Evolutionary conservation across 1,139 yeast genomes (phyloP), one percentile per base, ranked within the genome.

Genomic region (Hyphopichia buzzinii): DNA sequence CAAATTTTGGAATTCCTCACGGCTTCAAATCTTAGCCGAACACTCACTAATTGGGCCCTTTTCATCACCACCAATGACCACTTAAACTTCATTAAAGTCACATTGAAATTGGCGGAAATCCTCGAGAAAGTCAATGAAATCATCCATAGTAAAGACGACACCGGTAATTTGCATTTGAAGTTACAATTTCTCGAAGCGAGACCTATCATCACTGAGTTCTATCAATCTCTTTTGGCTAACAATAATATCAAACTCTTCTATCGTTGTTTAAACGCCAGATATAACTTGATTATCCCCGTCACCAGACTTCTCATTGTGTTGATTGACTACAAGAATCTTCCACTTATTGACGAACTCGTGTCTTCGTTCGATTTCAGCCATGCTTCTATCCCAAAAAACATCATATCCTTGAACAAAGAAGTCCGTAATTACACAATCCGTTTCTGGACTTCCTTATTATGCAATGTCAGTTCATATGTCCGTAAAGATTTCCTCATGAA

Each of bases 281-380:
- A 84, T 0, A 65, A 77, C 1, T 62, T 79, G 8, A 78, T 92
- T 1, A 79, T 75, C 38, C 84, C 95, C 0, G 72, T 76, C 1
- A 53, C 88, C 21, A 57, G 73, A 30, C 50, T 89, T 13, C 57
- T 90, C 47, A 65, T 64, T 17, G 72, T 75, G 36, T 64, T 85
- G 21, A 66, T 79, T 11, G 48, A 55, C 1, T 84, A 70, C 50
- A 65, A 69, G 34, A 62, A 72, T 11, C 80, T 83, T 1, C 54
- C 66, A 2, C 55, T 75, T 35, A 62, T 79, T 1, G 82, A 77
- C 38, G 81, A 77, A 16, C 72, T 89, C 26, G 55, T 81, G 32
- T 77, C 82, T 22, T 57, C 72, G 23, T 83, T 90, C 52, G 96
- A 90, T 59, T 67, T 88, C 37, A 65, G 81, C 4, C 60, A 83